These are phyloP conservation scores for Porpolomopsis calyptriformis DNA, from an alignment of 768 basidiomycete species.

Conservation along the genomic window DNA sequence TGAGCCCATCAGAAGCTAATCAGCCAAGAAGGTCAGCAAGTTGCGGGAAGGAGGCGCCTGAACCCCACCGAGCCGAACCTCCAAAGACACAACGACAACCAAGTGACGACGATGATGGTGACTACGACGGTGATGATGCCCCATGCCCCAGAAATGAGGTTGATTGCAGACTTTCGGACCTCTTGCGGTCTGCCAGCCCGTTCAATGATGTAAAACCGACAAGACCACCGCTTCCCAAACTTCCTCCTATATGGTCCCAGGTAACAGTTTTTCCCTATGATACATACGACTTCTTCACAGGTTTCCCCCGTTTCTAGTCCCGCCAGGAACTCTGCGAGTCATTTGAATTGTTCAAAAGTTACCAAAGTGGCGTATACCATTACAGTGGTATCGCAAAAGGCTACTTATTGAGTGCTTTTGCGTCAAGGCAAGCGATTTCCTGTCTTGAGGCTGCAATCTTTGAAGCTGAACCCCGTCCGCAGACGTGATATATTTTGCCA, in stretches of 20 bases:
- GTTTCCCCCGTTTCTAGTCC: conserved; percentile 49
- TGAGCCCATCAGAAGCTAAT: conserved; percentile 1
- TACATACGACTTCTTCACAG: conserved; percentile 2
- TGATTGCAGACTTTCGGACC: no score
- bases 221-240: conserved; percentile 14
- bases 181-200: no score
- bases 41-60: no score
- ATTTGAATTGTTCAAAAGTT: conserved; percentile 62
- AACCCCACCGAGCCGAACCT: no score
- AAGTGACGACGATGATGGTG: no score
- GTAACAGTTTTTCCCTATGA: conserved; percentile 14
- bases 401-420: conserved; percentile 64
- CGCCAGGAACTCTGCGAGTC: conserved; percentile 81
- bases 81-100: no score
- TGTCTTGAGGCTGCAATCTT: background rate
- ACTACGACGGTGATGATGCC: no score
- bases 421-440: conserved; percentile 40
- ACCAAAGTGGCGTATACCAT: conserved; percentile 74
- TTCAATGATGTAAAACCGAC: no score
- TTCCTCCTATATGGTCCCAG: conserved; percentile 36
- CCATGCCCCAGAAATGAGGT: no score
- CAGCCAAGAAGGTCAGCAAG: background rate
- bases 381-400: conserved; percentile 52
- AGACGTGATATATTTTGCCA: conserved; percentile 65
- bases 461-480: conserved; percentile 1